These are phyloP conservation scores for Puccinia coronata DNA, from an alignment of 1,284 basidiomycete species.

Conservation along the genomic window DNA sequence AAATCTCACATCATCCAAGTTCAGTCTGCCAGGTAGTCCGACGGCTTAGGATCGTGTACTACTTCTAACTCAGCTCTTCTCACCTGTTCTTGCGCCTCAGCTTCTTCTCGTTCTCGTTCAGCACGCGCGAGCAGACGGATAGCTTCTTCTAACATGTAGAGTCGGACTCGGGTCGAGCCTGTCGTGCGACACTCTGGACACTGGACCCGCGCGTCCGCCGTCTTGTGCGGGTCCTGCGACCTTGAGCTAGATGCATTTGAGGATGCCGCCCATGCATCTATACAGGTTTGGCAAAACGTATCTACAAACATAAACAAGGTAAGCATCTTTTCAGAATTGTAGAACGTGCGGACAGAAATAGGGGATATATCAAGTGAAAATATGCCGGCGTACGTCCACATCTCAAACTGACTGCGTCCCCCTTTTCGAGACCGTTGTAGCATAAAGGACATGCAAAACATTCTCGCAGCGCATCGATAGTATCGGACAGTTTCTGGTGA, in stretches of 20 bases:
- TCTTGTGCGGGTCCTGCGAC: neutral
- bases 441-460: constrained; percentile 49
- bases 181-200: constrained; percentile 42
- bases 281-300: constrained; percentile 47
- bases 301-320: neutral
- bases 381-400: constrained; percentile 47
- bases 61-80: constrained; percentile 29
- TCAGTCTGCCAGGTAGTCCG: constrained; percentile 31
- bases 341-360: neutral
- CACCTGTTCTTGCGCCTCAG: constrained; percentile 2
- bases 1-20: constrained; percentile 56
- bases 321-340: neutral
- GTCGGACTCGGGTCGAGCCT: constrained; percentile 28
- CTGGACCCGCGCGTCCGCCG: neutral
- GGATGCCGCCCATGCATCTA: constrained; percentile 33
- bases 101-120: constrained; percentile 24
- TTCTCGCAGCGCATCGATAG: constrained; percentile 40
- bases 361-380: too few relatives aligned
- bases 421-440: constrained; percentile 28
- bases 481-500: constrained; percentile 23
- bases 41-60: constrained; percentile 6
- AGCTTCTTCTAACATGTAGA: constrained; percentile 50
- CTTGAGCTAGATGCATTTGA: neutral
- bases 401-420: constrained; percentile 42
- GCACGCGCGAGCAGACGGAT: constrained; percentile 40